These are phyloP conservation scores for Acanthamoeba pearcei DNA, from an alignment of 208 protist species.

Conservation along the genomic window DNA sequence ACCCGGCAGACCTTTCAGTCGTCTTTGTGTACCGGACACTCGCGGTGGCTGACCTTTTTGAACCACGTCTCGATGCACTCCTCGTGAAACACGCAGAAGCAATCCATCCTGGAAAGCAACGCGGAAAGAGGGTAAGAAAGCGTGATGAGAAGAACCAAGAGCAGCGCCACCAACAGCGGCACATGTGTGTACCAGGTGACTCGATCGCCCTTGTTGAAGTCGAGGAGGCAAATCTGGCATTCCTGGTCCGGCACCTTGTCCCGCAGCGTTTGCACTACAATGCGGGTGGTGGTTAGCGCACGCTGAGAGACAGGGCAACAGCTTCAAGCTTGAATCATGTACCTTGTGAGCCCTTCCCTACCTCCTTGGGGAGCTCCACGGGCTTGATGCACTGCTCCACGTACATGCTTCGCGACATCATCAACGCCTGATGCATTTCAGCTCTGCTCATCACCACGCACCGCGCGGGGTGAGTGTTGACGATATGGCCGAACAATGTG, in stretches of 20 bases:
- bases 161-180: neutral
- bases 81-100: slow-evolving; percentile 70
- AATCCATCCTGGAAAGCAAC: slow-evolving; percentile 25
- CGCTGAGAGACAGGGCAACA: neutral
- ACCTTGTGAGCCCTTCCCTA: slow-evolving; percentile 53
- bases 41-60: slow-evolving; percentile 27
- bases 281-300: neutral
- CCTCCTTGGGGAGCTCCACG: slow-evolving; percentile 53
- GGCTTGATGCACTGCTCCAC: neutral
- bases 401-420: slow-evolving; percentile 19
- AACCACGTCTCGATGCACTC: slow-evolving; percentile 59
- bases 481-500: neutral
- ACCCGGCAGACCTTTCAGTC: neutral
- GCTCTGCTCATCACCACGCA: neutral
- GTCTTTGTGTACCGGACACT: slow-evolving; percentile 58
- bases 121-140: too few species aligned
- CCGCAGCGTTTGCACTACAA: slow-evolving; percentile 10
- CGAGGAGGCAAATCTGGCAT: slow-evolving; percentile 27
- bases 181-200: neutral
- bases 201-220: slow-evolving; percentile 56
- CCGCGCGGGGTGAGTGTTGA: neutral
- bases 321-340: neutral
- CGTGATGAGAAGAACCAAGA: neutral
- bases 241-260: slow-evolving; percentile 44
- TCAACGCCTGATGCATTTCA: slow-evolving; percentile 21